Percentiles rank a stretch among this genome's conserved stretches.
Evolutionary conservation across 306 rosid genomes (phyloP).

Genomic region (Calophaca sinica): DNA sequence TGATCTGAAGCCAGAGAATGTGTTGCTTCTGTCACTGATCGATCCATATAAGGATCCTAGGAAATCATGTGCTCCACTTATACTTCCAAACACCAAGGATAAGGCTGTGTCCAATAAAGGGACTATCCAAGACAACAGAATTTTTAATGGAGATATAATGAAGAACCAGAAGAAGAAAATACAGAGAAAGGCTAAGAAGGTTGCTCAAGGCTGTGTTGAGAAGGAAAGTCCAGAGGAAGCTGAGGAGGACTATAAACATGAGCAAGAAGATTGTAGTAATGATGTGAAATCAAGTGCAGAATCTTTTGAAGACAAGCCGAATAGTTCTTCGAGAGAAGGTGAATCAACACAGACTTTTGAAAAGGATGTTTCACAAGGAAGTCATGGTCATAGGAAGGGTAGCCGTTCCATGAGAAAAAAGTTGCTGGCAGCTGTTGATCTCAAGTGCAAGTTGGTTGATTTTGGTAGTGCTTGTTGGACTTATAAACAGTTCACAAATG

Average conservation of each 20-base stretch:
- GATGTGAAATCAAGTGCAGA: constrained; percentile 45
- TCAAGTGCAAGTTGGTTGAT: constrained; percentile 89
- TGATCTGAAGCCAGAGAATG: constrained; percentile 91
- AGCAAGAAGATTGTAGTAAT: constrained; percentile 53
- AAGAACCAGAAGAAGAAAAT: constrained; percentile 82
- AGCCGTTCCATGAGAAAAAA: constrained; percentile 62
- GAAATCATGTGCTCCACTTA: constrained; percentile 67
- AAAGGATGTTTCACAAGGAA: constrained; percentile 44
- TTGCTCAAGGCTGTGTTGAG: constrained; percentile 67
- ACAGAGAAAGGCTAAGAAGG: constrained; percentile 71
- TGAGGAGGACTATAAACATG: constrained; percentile 55
- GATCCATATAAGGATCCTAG: constrained; percentile 81
- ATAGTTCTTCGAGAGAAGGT: constrained; percentile 23
- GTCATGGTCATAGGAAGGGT: constrained; percentile 46
- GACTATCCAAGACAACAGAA: constrained; percentile 53
- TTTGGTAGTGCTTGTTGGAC: constrained; percentile 97
- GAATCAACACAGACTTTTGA: constrained; percentile 24
- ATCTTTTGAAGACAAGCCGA: constrained; percentile 29
- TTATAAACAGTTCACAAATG: constrained; percentile 85
- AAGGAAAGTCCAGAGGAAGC: constrained; percentile 59
- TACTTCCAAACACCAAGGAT: constrained; percentile 61
- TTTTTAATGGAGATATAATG: constrained; percentile 66
- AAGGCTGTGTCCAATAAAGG: constrained; percentile 53
- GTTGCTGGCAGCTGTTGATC: constrained; percentile 70
- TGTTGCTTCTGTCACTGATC: constrained; percentile 72